These are phyloP conservation scores for Neospora caninum DNA, from an alignment of 169 alveolate genomes.

Conservation along the genomic window DNA sequence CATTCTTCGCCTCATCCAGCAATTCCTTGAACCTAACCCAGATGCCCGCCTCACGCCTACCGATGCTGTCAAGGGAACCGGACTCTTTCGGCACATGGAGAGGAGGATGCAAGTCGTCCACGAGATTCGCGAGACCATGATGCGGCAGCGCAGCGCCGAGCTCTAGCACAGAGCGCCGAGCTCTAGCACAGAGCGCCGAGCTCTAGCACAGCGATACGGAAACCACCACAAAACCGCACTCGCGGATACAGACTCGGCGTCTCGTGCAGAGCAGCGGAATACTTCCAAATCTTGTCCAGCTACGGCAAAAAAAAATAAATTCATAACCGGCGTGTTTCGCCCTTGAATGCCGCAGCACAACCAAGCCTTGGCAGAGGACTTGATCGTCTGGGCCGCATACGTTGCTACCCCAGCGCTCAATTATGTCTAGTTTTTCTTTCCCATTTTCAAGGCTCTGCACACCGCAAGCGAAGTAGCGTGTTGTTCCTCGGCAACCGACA, in stretches of 20 bases:
- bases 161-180: background rate
- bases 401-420: too few species aligned
- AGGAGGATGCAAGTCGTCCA: background rate
- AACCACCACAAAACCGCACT: too few species aligned
- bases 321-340: too few species aligned
- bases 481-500: background rate
- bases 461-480: too few species aligned
- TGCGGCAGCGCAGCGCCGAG: background rate
- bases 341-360: too few species aligned
- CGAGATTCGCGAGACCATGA: background rate
- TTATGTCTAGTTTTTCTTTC: background rate
- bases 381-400: too few species aligned
- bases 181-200: background rate
- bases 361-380: too few species aligned
- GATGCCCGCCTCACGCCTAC: background rate
- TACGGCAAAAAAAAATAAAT: too few species aligned
- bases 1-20: conserved; percentile 15
- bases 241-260: too few species aligned
- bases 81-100: background rate
- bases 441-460: background rate
- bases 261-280: too few species aligned
- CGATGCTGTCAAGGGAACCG: background rate
- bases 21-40: conserved; percentile 9
- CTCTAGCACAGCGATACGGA: background rate
- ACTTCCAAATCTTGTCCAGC: too few species aligned